Base-by-base conservation (phyloP, 768 basidiomycete species). In the Flagelloscypha sp. region DNA sequence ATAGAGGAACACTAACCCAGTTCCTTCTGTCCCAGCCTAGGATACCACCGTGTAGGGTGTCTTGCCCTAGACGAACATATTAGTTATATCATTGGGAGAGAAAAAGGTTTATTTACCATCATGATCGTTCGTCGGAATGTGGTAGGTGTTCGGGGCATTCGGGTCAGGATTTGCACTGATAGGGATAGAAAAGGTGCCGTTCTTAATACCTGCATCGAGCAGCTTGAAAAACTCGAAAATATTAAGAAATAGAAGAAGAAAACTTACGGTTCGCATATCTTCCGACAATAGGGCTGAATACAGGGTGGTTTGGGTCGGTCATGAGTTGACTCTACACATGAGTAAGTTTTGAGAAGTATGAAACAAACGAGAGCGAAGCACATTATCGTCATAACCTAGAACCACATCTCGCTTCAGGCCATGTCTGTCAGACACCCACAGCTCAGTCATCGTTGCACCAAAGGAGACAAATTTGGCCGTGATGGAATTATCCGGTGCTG, bases 311-410 rank as follows among this genome's bases (percentile, higher is more conserved):
- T 12, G 11, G 17, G 27, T n/a, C 5, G 4, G 11, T 27, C n/a
- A n/a, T n/a, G n/a, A n/a, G n/a, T n/a, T n/a, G n/a, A n/a, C n/a
- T n/a, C n/a, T n/a, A n/a, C n/a, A n/a, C n/a, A n/a, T n/a, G n/a
- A n/a, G n/a, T n/a, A n/a, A n/a, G n/a, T n/a, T n/a, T 27, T 19
- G 1, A 5, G 6, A 3, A 33, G 2, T 6, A 13, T 20, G 12
- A 27, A n/a, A 36, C 9, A 13, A 6, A 32, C 20, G 33, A 36
- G 7, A 35, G 20, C 15, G 20, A 44, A 56, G 38, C 32, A 68
- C 68, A 37, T 67, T 69, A 44, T 76, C 66, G 42, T 76, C 73
- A 42, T 73, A 77, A 1, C 75, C 74, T 1, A 76, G 56, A n/a
- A 76, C 56, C 7, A 79, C 63, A 48, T 77, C 74, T 30, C 68